Conservation (phyloP, 2,329 filamentous ascomycete species). For the Pyrenophora tritici-repentis region DNA sequence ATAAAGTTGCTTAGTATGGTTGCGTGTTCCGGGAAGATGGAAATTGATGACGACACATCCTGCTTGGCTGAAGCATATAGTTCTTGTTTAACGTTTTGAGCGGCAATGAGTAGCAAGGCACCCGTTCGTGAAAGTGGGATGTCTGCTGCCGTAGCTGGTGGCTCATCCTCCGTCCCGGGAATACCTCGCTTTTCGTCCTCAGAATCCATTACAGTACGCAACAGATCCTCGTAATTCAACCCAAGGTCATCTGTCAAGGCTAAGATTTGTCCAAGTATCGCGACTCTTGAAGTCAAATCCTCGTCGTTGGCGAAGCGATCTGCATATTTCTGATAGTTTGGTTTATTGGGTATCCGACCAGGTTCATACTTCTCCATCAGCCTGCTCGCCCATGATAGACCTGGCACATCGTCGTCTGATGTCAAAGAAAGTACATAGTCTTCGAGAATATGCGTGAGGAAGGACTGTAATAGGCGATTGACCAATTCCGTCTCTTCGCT, state of each 20-base stretch:
- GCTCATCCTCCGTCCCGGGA: slow-evolving; percentile 59
- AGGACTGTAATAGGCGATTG: slow-evolving; percentile 70
- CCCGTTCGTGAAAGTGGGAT: slow-evolving; percentile 63
- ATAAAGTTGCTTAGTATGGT: slow-evolving; percentile 59
- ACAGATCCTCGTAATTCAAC: slow-evolving; percentile 55
- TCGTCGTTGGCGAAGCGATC: slow-evolving; percentile 69
- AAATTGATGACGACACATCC: slow-evolving; percentile 44
- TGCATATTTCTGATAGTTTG: slow-evolving; percentile 64
- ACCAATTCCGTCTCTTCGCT: slow-evolving; percentile 65
- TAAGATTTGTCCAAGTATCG: slow-evolving; percentile 73
- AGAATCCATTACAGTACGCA: slow-evolving; percentile 51
- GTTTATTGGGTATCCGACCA: slow-evolving; percentile 60
- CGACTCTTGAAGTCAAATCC: slow-evolving; percentile 64
- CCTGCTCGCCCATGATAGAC: slow-evolving; percentile 58
- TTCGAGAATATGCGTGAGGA: slow-evolving; percentile 77
- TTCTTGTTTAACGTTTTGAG: slow-evolving; percentile 55
- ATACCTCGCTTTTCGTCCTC: slow-evolving; percentile 48
- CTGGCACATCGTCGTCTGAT: slow-evolving; percentile 53
- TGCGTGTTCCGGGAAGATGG: slow-evolving; percentile 60
- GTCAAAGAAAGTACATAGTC: slow-evolving; percentile 67
- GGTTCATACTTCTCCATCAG: slow-evolving; percentile 72
- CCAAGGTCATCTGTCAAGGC: slow-evolving; percentile 66
- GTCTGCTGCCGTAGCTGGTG: slow-evolving; percentile 57
- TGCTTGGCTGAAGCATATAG: slow-evolving; percentile 53
- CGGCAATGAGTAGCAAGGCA: slow-evolving; percentile 59